Conservation (phyloP, 495 filamentous ascomycete species). For the Neurospora sp. region DNA sequence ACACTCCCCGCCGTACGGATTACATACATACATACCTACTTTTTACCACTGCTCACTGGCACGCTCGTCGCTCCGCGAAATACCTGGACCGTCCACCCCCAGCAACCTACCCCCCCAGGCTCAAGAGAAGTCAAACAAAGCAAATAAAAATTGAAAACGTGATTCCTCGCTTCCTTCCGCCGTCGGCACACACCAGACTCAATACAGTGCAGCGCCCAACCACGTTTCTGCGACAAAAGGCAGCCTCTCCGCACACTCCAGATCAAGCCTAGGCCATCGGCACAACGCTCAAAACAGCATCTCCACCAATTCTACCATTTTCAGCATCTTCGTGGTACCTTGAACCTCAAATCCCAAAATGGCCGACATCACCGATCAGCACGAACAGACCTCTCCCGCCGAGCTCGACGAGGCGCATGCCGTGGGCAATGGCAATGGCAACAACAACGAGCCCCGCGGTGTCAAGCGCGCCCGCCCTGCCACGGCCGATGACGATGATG, state of each 20-base stretch:
- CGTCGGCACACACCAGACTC: slow-evolving; percentile 37
- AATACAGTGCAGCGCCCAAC: slow-evolving; percentile 43
- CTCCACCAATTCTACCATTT: slow-evolving; percentile 42
- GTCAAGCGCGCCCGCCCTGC: slow-evolving; percentile 83
- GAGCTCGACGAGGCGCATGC: slow-evolving; percentile 53
- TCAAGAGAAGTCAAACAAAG: slow-evolving; percentile 17
- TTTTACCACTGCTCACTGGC: background rate
- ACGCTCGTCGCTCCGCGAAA: slow-evolving; percentile 14
- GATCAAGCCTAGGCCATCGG: slow-evolving; percentile 50
- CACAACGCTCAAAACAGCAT: slow-evolving; percentile 49
- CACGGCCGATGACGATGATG: slow-evolving; percentile 87
- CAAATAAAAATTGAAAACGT: slow-evolving; percentile 30
- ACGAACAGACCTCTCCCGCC: slow-evolving; percentile 48
- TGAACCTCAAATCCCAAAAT: slow-evolving; percentile 30
- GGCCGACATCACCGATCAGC: slow-evolving; percentile 54
- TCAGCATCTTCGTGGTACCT: slow-evolving; percentile 38
- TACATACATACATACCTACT: background rate
- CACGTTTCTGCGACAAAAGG: slow-evolving; percentile 43
- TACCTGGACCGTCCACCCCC: slow-evolving; percentile 14
- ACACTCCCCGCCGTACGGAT: background rate
- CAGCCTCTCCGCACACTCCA: slow-evolving; percentile 44
- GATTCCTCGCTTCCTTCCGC: slow-evolving; percentile 39
- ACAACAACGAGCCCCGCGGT: slow-evolving; percentile 59
- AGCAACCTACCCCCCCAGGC: slow-evolving; percentile 5
- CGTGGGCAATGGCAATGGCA: slow-evolving; percentile 51